Conservation (phyloP, 257 asterid species). For the Przewalskia tangutica region DNA sequence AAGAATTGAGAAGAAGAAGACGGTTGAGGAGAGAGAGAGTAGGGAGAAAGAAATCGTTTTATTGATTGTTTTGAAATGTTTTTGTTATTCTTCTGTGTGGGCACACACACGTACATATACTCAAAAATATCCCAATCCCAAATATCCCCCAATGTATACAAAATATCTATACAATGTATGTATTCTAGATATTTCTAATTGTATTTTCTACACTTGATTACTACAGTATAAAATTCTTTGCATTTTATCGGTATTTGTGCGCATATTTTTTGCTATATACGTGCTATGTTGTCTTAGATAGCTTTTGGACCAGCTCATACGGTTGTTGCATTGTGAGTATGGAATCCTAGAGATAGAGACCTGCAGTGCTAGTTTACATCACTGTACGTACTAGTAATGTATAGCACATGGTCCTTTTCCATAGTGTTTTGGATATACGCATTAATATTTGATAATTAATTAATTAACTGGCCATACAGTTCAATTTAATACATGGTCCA, state of each 20-base stretch:
- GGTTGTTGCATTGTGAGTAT: background rate
- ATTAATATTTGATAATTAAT: background rate
- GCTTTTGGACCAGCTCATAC: slow-evolving; percentile 7
- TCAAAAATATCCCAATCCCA: no score
- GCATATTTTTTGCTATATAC: background rate
- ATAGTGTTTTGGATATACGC: background rate
- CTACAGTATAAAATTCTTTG: background rate
- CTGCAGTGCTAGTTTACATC: background rate
- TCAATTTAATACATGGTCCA: background rate
- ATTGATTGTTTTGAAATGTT: no score
- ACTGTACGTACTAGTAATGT: background rate
- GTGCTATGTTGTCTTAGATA: background rate
- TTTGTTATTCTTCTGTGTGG: no score
- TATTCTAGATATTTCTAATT: no score
- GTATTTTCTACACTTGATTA: no score
- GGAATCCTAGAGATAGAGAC: background rate
- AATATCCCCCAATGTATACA: no score
- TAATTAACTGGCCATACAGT: background rate
- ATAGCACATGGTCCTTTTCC: background rate
- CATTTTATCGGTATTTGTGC: background rate
- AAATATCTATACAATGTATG: no score
- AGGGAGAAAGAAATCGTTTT: no score
- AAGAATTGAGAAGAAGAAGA: no score
- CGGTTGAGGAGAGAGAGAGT: no score
- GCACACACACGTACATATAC: no score